Evolutionary conservation across 495 filamentous ascomycete genomes (phyloP).

Genomic region (Talaromyces proteolyticus): DNA sequence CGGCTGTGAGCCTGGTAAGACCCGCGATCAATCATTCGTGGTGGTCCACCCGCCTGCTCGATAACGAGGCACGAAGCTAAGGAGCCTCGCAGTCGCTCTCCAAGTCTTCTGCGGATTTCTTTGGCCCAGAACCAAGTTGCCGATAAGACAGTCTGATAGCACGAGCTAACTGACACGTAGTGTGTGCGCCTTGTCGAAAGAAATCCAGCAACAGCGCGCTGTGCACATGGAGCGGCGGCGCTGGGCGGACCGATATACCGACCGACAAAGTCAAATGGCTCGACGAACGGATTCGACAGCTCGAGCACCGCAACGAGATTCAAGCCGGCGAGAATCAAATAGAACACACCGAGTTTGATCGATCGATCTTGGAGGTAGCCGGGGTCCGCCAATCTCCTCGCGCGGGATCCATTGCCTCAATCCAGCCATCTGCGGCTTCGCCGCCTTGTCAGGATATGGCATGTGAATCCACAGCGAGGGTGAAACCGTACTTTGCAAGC

Average conservation of each 20-base stretch:
- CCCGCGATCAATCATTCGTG: slow-evolving; percentile 1
- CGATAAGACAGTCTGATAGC: too few species aligned
- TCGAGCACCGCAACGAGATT: background rate
- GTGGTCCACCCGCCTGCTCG: slow-evolving; percentile 10
- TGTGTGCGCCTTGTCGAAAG: slow-evolving; percentile 31
- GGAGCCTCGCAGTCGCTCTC: too few species aligned
- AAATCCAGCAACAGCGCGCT: slow-evolving; percentile 16
- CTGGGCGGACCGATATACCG: background rate
- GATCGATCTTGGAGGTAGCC: slow-evolving; percentile 10
- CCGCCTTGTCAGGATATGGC: too few species aligned
- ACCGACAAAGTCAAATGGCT: background rate
- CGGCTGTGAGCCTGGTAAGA: slow-evolving; percentile 32
- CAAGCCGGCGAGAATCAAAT: background rate
- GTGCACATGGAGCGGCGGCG: slow-evolving; percentile 17
- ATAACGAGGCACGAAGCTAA: background rate
- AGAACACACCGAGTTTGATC: slow-evolving; percentile 24
- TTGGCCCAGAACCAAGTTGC: too few species aligned
- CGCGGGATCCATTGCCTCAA: too few species aligned
- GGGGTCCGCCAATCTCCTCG: too few species aligned
- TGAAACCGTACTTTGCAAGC: too few species aligned
- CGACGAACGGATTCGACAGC: background rate
- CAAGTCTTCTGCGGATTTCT: too few species aligned
- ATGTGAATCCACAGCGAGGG: too few species aligned
- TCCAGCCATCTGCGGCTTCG: too few species aligned
- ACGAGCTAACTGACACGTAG: slow-evolving; percentile 8